Base-by-base conservation (phyloP, 2,329 filamentous ascomycete genomes). In the Meredithiella fracta region DNA sequence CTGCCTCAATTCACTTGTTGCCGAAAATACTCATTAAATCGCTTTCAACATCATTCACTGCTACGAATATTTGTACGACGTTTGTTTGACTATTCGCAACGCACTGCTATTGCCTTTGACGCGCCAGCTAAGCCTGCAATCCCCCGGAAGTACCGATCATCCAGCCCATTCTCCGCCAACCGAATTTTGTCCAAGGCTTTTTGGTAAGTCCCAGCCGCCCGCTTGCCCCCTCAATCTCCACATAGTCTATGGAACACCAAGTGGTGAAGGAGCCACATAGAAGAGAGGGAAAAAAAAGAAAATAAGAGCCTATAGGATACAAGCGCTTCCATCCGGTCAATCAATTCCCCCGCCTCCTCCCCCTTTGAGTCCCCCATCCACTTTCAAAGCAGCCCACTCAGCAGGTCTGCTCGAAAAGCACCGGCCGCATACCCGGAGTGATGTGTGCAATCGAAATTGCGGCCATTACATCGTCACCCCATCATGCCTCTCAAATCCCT, bases 401-500 rank as follows among this genome's bases (percentile, higher is more conserved):
- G 15, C 40, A 44, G 20, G 11, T 17, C 8, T 44, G 15, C 26
- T 31, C 49, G 11, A 29, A 25, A 51, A 51, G 49, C 49, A 34
- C 49, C 49, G 49, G 49, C 49, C 26, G 29, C 49, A 14, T 25
- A 34, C 49, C 49, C 49, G 49, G 49, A 51, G 49, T 15, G 20
- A 31, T 51, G 49, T 37, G 49, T 29, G 49, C n/a, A 51, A 51
- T 51, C 26, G 49, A 51, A 51, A 51, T 51, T 51, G 20, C 25
- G 25, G 9, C 49, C 49, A 31, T 34, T 25, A 9, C 26, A 51
- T 29, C 49, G 29, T 51, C 49, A 51, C 49, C 49, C 49, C 26
- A 51, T 51, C 25, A 17, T 25, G 49, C 49, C 25, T 51, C 49
- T 51, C 49, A 51, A 51, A 51, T 25, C 49, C 49, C 49, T 51